Evolutionary conservation across 345 rosid genomes (phyloP).

Genomic region (Eucalyptus viminalis): DNA sequence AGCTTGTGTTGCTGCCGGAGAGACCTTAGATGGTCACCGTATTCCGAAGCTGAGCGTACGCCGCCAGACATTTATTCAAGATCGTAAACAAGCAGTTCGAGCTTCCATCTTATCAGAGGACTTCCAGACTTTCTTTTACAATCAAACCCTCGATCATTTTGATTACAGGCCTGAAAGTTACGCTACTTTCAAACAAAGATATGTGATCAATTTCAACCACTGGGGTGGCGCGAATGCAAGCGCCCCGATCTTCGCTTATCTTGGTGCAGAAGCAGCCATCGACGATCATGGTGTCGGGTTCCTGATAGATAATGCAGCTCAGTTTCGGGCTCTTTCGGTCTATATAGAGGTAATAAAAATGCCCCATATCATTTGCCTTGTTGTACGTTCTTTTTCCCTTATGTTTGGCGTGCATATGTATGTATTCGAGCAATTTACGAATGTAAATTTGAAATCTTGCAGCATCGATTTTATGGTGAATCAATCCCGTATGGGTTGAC

Average conservation of each 20-base stretch:
- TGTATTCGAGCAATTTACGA: not conserved
- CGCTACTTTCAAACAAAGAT: slow-evolving; percentile 36
- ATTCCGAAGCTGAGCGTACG: not conserved
- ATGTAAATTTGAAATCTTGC: not conserved
- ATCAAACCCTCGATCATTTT: slow-evolving; percentile 49
- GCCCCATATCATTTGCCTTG: not conserved
- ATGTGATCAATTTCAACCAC: slow-evolving; percentile 17
- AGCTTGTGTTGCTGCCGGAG: not conserved
- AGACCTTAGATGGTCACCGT: not conserved
- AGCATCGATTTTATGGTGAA: not conserved
- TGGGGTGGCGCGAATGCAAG: slow-evolving; percentile 36
- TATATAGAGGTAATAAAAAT: slow-evolving; percentile 18
- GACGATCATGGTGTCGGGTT: slow-evolving; percentile 1
- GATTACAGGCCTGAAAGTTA: slow-evolving; percentile 37
- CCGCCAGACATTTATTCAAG: not conserved
- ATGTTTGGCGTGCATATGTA: not conserved
- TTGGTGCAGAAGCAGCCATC: slow-evolving; percentile 29
- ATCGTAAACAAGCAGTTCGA: not conserved
- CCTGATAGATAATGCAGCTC: slow-evolving; percentile 19
- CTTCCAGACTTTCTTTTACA: slow-evolving; percentile 8
- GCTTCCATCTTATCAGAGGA: not conserved
- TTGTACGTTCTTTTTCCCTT: not conserved
- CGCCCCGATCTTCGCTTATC: slow-evolving; percentile 36
- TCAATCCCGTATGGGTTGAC: not conserved
- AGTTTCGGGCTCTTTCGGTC: slow-evolving; percentile 19